Conservation (phyloP, 1,284 basidiomycete genomes). For the Pseudozyma sp. region DNA sequence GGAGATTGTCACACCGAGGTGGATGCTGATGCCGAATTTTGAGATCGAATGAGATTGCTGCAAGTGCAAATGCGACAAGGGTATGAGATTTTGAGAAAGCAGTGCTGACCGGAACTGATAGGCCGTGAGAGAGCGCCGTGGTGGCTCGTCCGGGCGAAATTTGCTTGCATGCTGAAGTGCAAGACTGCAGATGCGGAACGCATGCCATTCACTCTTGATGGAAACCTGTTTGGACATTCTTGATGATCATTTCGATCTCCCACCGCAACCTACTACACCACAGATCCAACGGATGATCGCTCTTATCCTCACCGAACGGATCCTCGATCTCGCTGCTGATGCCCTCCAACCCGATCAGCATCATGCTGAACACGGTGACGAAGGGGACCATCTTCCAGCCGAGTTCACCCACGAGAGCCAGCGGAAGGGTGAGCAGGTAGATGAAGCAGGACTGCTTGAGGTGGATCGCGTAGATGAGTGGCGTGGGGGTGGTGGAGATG, state of each 20-base stretch:
- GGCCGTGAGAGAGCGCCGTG: too few species aligned
- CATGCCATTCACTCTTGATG: constrained; percentile 14
- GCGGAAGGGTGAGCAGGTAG: constrained; percentile 34
- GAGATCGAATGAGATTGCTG: too few species aligned
- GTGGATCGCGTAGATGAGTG: constrained; percentile 78
- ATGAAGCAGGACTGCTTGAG: constrained; percentile 82
- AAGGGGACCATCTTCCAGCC: constrained; percentile 79
- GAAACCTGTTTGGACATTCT: constrained; percentile 8
- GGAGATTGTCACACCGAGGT: too few species aligned
- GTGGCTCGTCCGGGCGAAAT: too few species aligned
- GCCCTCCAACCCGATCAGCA: constrained; percentile 91
- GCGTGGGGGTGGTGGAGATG: constrained; percentile 59
- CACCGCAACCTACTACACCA: constrained; percentile 26
- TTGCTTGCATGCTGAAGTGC: too few species aligned
- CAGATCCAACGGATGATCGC: constrained; percentile 43
- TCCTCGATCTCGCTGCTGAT: constrained; percentile 91
- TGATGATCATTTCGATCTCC: constrained; percentile 30
- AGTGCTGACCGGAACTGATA: too few species aligned
- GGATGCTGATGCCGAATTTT: too few species aligned
- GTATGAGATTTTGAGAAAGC: too few species aligned
- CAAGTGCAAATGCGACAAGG: too few species aligned
- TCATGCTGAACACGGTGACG: constrained; percentile 79
- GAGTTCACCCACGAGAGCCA: constrained; percentile 34
- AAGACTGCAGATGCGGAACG: too few species aligned
- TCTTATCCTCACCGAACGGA: constrained; percentile 73